Evolutionary conservation across 2,329 filamentous ascomycete species (phyloP), one percentile per base, ranked within the genome.

Genomic region (Neofusicoccum parvum): DNA sequence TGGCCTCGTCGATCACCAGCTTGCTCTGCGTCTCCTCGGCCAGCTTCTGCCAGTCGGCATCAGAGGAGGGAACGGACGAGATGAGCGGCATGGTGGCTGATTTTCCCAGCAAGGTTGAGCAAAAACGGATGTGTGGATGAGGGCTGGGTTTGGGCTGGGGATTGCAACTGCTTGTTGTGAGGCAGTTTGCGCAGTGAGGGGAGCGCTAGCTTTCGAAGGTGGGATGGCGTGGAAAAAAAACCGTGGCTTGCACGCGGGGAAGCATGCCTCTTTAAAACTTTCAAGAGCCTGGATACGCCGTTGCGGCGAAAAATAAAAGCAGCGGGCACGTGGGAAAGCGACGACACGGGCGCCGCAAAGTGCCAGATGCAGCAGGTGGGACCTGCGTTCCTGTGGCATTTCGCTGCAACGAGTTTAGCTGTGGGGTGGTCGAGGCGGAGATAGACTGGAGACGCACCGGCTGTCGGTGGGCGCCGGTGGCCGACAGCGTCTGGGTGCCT

Each of bases 81-180:
- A 49, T 20, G 36, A 54, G 34, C 27, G 54, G 54, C 53, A 65
- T 65, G 10, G 17, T 60, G 43, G 63, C 3, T 51, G 41, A n/a
- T 32, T 15, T 36, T 49, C n/a, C 27, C 27, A 32, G 27, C 27
- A 32, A 32, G 6, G 6, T 32, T 32, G 27, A 32, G 6, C 27
- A 7, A 32, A 32, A 32, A 32, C 6, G 27, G 27, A 32, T 32
- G 27, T 20, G 3, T 49, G 17, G 46, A 17, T 11, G 23, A 81
- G 78, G 56, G 9, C 3, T 4, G 14, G 10, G 20, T 10, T 20
- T 45, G 39, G 23, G 45, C 20, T 9, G 23, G n/a, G 27, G 17
- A n/a, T 32, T 59, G 54, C 39, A 59, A 36, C 10, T 45, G 23
- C 15, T 59, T 46, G 39, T 15, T 11, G 34, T 27, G 39, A 7